Percentiles rank a stretch among this genome's conserved stretches.
Evolutionary conservation across 257 asterid genomes (phyloP).

Genomic region (Galeopsis tetrahit): DNA sequence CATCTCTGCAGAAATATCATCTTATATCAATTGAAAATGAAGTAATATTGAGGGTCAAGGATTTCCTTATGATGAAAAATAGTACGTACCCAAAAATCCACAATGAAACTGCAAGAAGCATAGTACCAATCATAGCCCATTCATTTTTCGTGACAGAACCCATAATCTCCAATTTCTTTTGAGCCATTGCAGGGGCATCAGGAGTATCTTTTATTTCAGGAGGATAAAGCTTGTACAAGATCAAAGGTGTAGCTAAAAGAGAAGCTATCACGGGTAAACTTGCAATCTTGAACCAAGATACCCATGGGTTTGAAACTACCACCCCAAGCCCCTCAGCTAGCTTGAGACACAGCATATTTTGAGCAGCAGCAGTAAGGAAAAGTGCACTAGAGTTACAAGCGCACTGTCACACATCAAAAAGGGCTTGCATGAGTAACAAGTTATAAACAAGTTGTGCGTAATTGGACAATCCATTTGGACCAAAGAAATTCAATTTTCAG

Average conservation of each 20-base stretch:
- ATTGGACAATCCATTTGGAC: not conserved
- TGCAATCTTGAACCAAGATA: conserved; percentile 96
- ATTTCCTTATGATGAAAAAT: no score
- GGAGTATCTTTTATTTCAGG: conserved; percentile 97
- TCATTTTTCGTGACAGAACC: conserved; percentile 88
- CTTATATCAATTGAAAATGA: conserved; percentile 17
- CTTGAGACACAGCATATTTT: conserved; percentile 92
- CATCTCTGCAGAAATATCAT: conserved; percentile 61
- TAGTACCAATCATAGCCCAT: conserved; percentile 90
- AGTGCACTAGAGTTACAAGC: conserved; percentile 98
- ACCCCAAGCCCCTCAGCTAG: conserved; percentile 98
- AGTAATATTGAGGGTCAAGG: not conserved
- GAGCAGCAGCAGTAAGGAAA: conserved; percentile 99
- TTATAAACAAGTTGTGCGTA: conserved; percentile 28
- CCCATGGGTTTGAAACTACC: conserved; percentile 81
- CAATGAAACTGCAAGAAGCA: conserved; percentile 95
- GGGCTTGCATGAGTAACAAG: conserved; percentile 43
- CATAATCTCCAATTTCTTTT: conserved; percentile 74
- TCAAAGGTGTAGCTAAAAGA: conserved; percentile 79
- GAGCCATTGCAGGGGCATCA: conserved; percentile 94
- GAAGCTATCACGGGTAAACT: conserved; percentile 84
- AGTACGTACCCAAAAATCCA: conserved; percentile 90
- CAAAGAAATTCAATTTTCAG: conserved; percentile 9
- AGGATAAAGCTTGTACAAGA: conserved; percentile 88
- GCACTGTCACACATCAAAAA: conserved; percentile 58